Conservation (phyloP, 192 early-diverging fungal genomes). For the Backusella psychrophila region DNA sequence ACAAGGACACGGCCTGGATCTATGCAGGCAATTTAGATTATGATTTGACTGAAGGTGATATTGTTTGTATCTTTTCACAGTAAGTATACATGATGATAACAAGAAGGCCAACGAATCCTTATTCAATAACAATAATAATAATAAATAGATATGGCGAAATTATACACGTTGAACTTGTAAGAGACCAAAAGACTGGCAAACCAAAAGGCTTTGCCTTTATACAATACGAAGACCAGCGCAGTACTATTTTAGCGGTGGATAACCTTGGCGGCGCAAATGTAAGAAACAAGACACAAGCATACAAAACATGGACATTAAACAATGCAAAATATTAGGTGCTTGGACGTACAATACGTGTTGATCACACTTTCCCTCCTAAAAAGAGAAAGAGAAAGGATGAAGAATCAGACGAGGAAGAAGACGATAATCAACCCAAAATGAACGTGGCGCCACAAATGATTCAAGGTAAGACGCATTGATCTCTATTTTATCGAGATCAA, state of each 20-base stretch:
- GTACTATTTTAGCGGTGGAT: conserved; percentile 91
- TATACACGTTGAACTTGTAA: conserved; percentile 84
- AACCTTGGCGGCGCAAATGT: conserved; percentile 85
- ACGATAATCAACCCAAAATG: conserved; percentile 41
- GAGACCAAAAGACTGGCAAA: conserved; percentile 86
- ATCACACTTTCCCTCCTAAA: conserved; percentile 68
- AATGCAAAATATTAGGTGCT: conserved; percentile 28
- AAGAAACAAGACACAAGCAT: conserved; percentile 4
- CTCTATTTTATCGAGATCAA: background rate
- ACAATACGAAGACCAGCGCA: conserved; percentile 91
- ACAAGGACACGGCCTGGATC: conserved; percentile 87
- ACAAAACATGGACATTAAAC: background rate
- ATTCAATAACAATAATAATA: background rate
- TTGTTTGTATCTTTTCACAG: conserved; percentile 94
- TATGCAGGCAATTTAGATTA: conserved; percentile 83
- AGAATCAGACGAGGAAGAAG: conserved; percentile 49
- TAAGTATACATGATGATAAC: conserved; percentile 33
- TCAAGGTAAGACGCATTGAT: background rate
- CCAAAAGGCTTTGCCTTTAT: conserved; percentile 86
- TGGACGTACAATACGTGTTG: conserved; percentile 66
- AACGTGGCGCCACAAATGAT: conserved; percentile 51
- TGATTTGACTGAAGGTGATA: conserved; percentile 90
- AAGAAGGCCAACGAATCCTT: too few relatives aligned
- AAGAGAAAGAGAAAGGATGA: conserved; percentile 58
- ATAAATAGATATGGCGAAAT: conserved; percentile 78